phyloP scores from a whole-genome alignment of 352 stramenopile species.

The Saprolegnia diclina region DNA sequence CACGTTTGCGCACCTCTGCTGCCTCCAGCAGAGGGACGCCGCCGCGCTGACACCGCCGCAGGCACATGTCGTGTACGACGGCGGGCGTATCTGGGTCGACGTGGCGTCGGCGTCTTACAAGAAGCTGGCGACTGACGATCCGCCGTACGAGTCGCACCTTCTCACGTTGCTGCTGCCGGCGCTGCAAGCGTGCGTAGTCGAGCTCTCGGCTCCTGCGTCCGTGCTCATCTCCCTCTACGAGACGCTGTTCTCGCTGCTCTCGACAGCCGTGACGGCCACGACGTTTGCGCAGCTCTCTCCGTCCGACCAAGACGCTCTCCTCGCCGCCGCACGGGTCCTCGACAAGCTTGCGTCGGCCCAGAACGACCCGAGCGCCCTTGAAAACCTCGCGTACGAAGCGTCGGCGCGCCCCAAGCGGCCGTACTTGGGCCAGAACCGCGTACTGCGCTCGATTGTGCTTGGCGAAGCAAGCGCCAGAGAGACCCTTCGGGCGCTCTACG shows the following conservation, averaged over 20 bases:
- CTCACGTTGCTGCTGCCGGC: constrained; percentile 1
- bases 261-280: not conserved
- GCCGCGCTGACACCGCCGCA: not conserved
- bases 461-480: not conserved
- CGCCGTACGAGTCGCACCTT: not conserved
- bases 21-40: not conserved
- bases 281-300: not conserved
- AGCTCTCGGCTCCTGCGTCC: not conserved
- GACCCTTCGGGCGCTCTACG: not conserved
- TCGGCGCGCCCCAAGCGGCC: constrained; percentile 8
- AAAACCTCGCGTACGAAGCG: constrained; percentile 12
- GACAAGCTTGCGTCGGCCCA: constrained; percentile 1
- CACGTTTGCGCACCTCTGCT: not conserved
- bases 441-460: not conserved
- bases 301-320: not conserved
- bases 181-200: not conserved
- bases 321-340: not conserved
- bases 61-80: constrained; percentile 12
- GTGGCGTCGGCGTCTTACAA: not conserved
- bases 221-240: not conserved
- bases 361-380: not conserved
- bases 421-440: not conserved
- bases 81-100: constrained; percentile 14
- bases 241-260: not conserved
- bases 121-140: not conserved